These are phyloP conservation scores for Phytophthora multivora DNA, from an alignment of 352 stramenopile genomes.

Conservation along the genomic window DNA sequence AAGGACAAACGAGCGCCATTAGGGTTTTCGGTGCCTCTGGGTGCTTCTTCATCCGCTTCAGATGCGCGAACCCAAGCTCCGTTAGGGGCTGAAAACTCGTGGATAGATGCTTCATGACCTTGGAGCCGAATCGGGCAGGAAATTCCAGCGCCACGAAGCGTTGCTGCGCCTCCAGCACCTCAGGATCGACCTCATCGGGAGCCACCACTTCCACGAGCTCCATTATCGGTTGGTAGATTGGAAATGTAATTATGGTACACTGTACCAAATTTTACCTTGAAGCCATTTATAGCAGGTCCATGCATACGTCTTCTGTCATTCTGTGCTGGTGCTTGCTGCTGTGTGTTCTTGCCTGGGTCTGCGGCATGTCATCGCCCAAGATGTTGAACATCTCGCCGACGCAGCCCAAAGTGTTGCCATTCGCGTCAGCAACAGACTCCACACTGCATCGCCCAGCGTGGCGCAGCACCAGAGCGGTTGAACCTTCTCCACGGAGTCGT, in stretches of 20 bases:
- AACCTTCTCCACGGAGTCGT: conserved; percentile 20
- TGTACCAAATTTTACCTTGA: neutral
- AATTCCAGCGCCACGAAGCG: conserved; percentile 77
- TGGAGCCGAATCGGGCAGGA: conserved; percentile 58
- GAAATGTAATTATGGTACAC: neutral
- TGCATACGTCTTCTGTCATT: neutral
- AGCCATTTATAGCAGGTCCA: conserved; percentile 12
- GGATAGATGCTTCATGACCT: conserved; percentile 68
- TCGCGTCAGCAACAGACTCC: conserved; percentile 57
- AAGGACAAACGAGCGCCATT: conserved; percentile 59
- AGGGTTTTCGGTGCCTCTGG: conserved; percentile 38
- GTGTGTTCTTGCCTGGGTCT: neutral
- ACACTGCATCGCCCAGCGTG: conserved; percentile 60
- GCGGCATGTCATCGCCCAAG: conserved; percentile 11
- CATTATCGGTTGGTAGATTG: conserved; percentile 24
- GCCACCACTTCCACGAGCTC: conserved; percentile 51
- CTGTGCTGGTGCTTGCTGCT: neutral
- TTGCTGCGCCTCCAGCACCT: conserved; percentile 55
- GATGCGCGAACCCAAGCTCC: conserved; percentile 70
- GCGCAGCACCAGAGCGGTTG: conserved; percentile 45
- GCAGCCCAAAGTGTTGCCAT: conserved; percentile 37
- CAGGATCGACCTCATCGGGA: conserved; percentile 22
- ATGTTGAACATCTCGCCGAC: conserved; percentile 3
- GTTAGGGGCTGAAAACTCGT: conserved; percentile 55
- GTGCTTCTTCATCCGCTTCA: conserved; percentile 88